Base-by-base conservation (phyloP, 1,284 basidiomycete species). In the Rhodotorula sp. region DNA sequence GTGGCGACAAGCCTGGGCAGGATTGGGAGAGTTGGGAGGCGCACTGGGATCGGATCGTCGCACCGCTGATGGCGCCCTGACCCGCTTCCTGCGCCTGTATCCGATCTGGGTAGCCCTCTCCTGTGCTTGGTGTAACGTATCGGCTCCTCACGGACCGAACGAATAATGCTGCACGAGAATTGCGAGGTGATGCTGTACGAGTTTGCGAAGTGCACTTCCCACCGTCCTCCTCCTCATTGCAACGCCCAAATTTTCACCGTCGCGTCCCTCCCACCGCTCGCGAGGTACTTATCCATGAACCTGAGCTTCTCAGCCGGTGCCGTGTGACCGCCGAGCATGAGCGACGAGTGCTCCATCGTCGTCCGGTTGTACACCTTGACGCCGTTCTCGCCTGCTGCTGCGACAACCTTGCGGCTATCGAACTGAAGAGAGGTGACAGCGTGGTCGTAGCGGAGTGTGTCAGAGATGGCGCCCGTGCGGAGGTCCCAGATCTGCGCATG, bases 301-400 rank as follows among this genome's bases (percentile, higher is more conserved):
- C 95, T 86, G 75, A 99, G 82, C 72, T 86, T 86, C 81, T 96
- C 92, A n/a, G 88, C 89, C 0, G 94, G 94, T 73, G 87, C 88
- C 30, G 87, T 90, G 80, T 99, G 96, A 18, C 95, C 96, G 78
- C 98, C 97, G 30, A 89, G 90, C 55, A 86, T 80, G 63, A 99
- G 82, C 48, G 89, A 86, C 16, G 90, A 89, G 73, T 94, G 89
- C 79, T 94, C 91, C 83, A 90, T 87, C 70, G 89, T 94, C 22
- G 93, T 98, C 46, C 95, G 89, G 81, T 99, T 99, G 82, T 94
- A 99, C 75, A 94, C 92, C 85, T 94, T 93, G 75, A 94, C 84
- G 10, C 90, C 91, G 76, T 94, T 95, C 81, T 97, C 93, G 24
- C 94, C 94, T 26, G 90, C 87, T n/a, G 94, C 93, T 11, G 93